phyloP scores from a whole-genome alignment of 2,329 filamentous ascomycete genomes.

The Cytospora leucostoma region DNA sequence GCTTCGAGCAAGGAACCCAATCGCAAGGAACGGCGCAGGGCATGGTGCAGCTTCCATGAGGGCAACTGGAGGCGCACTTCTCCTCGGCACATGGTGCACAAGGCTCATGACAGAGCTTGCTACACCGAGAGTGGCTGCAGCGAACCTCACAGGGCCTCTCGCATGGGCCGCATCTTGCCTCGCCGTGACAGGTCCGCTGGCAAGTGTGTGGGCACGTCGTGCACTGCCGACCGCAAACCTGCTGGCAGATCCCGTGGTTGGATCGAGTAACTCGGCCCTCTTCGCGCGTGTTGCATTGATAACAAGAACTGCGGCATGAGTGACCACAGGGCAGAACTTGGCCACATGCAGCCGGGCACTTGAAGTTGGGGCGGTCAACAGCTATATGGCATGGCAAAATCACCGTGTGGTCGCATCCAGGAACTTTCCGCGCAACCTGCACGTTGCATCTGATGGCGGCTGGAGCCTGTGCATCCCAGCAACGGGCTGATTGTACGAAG shows the following conservation, averaged over 20 bases:
- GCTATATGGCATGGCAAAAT: slow-evolving; percentile 51
- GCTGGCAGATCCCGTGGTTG: slow-evolving; percentile 51
- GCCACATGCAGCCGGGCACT: slow-evolving; percentile 52
- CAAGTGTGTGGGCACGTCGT: slow-evolving; percentile 61
- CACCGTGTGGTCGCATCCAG: slow-evolving; percentile 57
- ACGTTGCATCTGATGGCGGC: slow-evolving; percentile 50
- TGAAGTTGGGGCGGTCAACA: slow-evolving; percentile 43
- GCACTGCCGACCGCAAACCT: slow-evolving; percentile 52
- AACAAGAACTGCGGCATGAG: slow-evolving; percentile 52
- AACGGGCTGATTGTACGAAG: slow-evolving; percentile 34
- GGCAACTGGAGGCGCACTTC: slow-evolving; percentile 49
- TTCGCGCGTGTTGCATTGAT: slow-evolving; percentile 46
- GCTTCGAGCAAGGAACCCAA: slow-evolving; percentile 62
- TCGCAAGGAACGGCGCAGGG: slow-evolving; percentile 69
- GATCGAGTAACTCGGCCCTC: slow-evolving; percentile 34
- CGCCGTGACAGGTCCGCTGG: slow-evolving; percentile 51
- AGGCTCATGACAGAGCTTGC: slow-evolving; percentile 57
- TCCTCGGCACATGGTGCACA: slow-evolving; percentile 62
- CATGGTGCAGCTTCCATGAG: slow-evolving; percentile 44
- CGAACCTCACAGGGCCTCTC: slow-evolving; percentile 51
- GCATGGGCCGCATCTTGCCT: slow-evolving; percentile 50
- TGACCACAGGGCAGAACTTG: slow-evolving; percentile 58
- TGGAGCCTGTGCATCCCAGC: slow-evolving; percentile 48
- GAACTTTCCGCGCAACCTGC: slow-evolving; percentile 49
- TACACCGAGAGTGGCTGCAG: slow-evolving; percentile 60